Evolutionary conservation across 805 yeast species (phyloP).

Genomic region (Spathaspora sp.): DNA sequence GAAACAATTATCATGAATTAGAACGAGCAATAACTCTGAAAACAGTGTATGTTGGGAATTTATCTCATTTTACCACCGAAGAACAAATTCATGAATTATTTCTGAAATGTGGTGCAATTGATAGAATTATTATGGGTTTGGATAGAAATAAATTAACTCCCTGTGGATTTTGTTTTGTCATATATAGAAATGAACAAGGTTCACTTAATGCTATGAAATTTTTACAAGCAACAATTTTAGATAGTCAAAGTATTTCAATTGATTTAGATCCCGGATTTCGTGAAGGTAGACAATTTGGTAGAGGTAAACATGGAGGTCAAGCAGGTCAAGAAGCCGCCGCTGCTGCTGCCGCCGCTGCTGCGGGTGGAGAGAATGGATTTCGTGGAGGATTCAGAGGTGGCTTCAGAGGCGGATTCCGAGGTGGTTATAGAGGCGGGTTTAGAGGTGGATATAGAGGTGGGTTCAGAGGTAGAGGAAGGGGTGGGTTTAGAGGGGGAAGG

Average conservation of each 20-base stretch:
- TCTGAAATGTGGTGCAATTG: slow-evolving; percentile 74
- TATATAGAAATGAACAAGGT: slow-evolving; percentile 63
- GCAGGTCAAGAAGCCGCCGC: slow-evolving; percentile 60
- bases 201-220: slow-evolving; percentile 82
- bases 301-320: slow-evolving; percentile 93
- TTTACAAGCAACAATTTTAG: slow-evolving; percentile 76
- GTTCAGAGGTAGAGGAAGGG: slow-evolving; percentile 37
- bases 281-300: slow-evolving; percentile 94
- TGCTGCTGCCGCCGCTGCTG: slow-evolving; percentile 2
- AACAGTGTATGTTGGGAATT: slow-evolving; percentile 88
- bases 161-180: slow-evolving; percentile 94
- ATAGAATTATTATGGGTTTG: slow-evolving; percentile 87
- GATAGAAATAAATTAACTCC: slow-evolving; percentile 90
- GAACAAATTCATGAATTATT: slow-evolving; percentile 90
- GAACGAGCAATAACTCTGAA: slow-evolving; percentile 61
- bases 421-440: slow-evolving; percentile 39
- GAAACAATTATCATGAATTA: slow-evolving; percentile 54
- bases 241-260: slow-evolving; percentile 75
- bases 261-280: slow-evolving; percentile 95
- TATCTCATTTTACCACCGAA: slow-evolving; percentile 88
- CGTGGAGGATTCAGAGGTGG: slow-evolving; percentile 19
- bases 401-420: slow-evolving; percentile 22
- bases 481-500: slow-evolving; percentile 20
- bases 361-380: slow-evolving; percentile 9
- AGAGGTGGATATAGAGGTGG: slow-evolving; percentile 46